phyloP scores from a whole-genome alignment of 2,329 filamentous ascomycete species.

The Chaetomiaceae sp. region DNA sequence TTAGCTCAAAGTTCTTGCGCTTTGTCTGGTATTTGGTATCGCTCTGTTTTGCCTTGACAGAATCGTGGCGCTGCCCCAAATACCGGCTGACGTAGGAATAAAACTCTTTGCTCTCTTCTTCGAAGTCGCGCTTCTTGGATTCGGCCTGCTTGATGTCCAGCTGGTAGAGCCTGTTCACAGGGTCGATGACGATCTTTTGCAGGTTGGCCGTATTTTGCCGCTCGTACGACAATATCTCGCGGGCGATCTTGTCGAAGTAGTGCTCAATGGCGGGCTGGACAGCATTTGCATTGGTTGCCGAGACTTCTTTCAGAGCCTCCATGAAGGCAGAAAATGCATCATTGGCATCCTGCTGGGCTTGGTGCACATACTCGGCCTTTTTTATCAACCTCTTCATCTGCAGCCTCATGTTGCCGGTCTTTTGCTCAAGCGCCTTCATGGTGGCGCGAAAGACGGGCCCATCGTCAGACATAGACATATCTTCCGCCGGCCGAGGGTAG shows the following conservation, averaged over 20 bases:
- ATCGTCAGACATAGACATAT: constrained; percentile 81
- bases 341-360: constrained; percentile 77
- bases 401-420: constrained; percentile 87
- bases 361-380: constrained; percentile 82
- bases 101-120: constrained; percentile 98
- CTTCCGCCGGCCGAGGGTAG: constrained; percentile 79
- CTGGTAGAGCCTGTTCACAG: constrained; percentile 84
- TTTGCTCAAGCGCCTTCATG: constrained; percentile 93
- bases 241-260: constrained; percentile 95
- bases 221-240: constrained; percentile 84
- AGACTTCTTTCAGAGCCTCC: constrained; percentile 80
- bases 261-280: constrained; percentile 97
- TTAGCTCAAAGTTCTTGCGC: constrained; percentile 90
- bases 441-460: constrained; percentile 94
- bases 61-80: constrained; percentile 92
- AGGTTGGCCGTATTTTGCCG: constrained; percentile 77
- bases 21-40: constrained; percentile 96
- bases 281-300: constrained; percentile 86
- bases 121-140: constrained; percentile 93
- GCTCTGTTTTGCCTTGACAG: constrained; percentile 96
- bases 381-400: constrained; percentile 97
- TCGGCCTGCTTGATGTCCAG: constrained; percentile 98
- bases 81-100: constrained; percentile 94
- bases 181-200: constrained; percentile 92
- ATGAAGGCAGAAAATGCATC: constrained; percentile 79